Conservation (phyloP, 108 stramenopile genomes). For the Bacterosira constricta region DNA sequence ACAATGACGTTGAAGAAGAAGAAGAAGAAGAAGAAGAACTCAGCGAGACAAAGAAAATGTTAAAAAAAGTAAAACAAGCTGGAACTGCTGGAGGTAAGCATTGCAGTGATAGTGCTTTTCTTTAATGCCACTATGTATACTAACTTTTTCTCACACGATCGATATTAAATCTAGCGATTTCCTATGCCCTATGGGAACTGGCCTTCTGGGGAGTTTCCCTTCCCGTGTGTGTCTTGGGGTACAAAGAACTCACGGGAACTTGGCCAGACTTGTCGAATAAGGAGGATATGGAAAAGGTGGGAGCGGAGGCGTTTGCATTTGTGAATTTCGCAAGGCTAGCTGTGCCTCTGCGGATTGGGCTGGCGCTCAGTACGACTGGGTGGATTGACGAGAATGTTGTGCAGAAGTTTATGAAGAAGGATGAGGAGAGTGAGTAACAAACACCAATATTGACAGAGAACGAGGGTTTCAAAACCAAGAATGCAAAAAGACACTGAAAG, state of each 20-base stretch:
- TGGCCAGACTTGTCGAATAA: slow-evolving; percentile 78
- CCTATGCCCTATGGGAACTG: slow-evolving; percentile 50
- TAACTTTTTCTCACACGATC: no score
- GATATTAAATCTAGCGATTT: slow-evolving; percentile 21
- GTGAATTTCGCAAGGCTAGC: slow-evolving; percentile 91
- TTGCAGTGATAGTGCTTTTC: no score
- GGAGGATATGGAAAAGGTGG: slow-evolving; percentile 77
- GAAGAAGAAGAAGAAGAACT: neutral
- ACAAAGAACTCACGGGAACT: slow-evolving; percentile 70
- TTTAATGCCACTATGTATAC: no score
- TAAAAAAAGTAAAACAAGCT: slow-evolving; percentile 14
- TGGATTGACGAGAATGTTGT: slow-evolving; percentile 85
- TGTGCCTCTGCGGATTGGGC: slow-evolving; percentile 83
- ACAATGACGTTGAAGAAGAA: neutral
- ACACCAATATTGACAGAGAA: no score
- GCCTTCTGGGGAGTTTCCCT: slow-evolving; percentile 78
- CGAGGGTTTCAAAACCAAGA: no score
- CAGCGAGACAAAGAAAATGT: slow-evolving; percentile 1
- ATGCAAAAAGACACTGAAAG: no score
- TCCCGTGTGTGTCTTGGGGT: slow-evolving; percentile 76
- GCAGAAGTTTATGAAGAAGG: slow-evolving; percentile 54
- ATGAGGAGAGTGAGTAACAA: no score
- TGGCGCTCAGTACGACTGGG: slow-evolving; percentile 75
- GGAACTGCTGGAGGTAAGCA: slow-evolving; percentile 10
- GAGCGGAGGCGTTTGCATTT: slow-evolving; percentile 90